These are phyloP conservation scores for Protomyces macrosporus DNA, from an alignment of 1,139 yeast genomes.

Conservation along the genomic window DNA sequence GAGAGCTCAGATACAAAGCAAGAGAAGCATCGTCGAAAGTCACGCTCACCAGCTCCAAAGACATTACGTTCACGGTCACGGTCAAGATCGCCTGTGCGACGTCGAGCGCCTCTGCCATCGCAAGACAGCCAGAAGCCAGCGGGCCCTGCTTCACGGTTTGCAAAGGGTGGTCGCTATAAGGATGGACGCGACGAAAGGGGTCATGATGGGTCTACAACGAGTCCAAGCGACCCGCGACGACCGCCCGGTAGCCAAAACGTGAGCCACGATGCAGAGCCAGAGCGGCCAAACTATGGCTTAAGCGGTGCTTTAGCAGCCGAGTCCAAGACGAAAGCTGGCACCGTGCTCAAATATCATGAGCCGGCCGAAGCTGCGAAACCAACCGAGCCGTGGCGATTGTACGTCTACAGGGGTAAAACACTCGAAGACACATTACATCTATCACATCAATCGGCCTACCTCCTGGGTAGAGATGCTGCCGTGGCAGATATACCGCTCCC, in stretches of 20 bases:
- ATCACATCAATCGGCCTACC: slow-evolving; percentile 38
- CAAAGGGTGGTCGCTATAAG: neutral
- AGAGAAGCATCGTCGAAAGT: neutral
- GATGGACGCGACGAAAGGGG: neutral
- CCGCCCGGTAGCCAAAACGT: neutral
- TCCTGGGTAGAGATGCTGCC: slow-evolving; percentile 48
- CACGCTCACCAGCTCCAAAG: neutral
- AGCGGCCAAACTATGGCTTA: slow-evolving; percentile 44
- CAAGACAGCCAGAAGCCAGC: neutral
- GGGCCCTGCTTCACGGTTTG: neutral
- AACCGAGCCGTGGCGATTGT: slow-evolving; percentile 35
- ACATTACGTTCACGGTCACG: neutral
- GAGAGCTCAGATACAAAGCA: neutral
- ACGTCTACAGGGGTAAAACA: slow-evolving; percentile 34
- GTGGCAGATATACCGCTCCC: slow-evolving; percentile 46
- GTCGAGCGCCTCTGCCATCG: neutral
- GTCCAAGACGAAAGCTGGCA: slow-evolving; percentile 43
- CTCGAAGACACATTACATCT: slow-evolving; percentile 38
- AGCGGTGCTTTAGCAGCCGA: slow-evolving; percentile 49
- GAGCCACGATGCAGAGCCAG: slow-evolving; percentile 17
- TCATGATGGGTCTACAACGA: neutral
- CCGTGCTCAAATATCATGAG: slow-evolving; percentile 45
- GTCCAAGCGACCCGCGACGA: neutral
- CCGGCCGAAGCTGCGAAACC: slow-evolving; percentile 45
- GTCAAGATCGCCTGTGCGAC: neutral